Evolutionary conservation across 179 eudicot species (phyloP).

Genomic region (Amaranthus tricolor): DNA sequence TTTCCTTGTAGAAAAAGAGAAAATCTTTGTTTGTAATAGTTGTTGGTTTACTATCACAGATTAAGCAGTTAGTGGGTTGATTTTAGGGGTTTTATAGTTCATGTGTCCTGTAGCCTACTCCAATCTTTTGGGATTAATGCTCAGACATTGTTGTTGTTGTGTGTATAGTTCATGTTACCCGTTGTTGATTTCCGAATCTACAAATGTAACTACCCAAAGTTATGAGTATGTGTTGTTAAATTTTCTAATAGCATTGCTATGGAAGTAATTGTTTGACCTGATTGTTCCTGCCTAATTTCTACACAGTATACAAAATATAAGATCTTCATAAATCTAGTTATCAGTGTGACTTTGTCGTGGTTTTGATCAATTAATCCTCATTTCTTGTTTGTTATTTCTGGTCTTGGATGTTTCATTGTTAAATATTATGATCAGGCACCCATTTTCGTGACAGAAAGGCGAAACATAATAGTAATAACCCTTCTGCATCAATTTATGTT

Average conservation of each 20-base stretch:
- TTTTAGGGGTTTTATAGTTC: no score
- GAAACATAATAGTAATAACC: not conserved
- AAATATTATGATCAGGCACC: not conserved
- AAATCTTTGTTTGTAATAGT: no score
- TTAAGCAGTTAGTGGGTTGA: no score
- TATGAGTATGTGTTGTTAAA: not conserved
- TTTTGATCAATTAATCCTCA: not conserved
- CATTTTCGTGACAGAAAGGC: not conserved
- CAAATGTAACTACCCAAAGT: no score
- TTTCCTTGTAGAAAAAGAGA: no score
- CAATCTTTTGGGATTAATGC: no score
- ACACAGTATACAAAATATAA: not conserved
- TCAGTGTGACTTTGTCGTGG: not conserved
- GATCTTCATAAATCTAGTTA: not conserved
- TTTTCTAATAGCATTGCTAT: not conserved
- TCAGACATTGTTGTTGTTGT: no score
- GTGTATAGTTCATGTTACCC: no score
- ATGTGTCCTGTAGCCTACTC: no score
- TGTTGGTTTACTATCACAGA: no score
- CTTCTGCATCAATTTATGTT: not conserved
- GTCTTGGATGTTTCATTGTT: not conserved
- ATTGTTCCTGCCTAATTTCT: not conserved
- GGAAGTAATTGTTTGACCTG: not conserved
- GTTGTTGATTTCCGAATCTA: no score
- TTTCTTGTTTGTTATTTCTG: not conserved